Conservation (phyloP, 2,329 filamentous ascomycete species). For the Paraconiothyrium sp. region DNA sequence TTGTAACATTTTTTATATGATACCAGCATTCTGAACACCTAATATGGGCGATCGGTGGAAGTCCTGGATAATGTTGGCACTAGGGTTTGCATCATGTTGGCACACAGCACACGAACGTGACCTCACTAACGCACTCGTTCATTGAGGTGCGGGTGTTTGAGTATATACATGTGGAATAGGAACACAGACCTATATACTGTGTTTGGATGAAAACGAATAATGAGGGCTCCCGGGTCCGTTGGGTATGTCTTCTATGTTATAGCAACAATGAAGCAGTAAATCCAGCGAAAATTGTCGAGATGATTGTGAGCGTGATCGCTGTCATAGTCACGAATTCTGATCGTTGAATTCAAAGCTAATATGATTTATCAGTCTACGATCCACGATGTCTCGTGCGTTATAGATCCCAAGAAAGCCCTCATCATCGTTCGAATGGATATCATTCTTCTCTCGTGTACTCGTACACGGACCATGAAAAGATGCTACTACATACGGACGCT, state of each 20-base stretch:
- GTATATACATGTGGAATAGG: background rate
- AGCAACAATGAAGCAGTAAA: constrained; percentile 20
- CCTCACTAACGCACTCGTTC: too few relatives aligned
- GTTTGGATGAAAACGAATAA: background rate
- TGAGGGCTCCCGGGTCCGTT: background rate
- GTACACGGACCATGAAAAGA: background rate
- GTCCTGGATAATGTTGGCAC: constrained; percentile 8
- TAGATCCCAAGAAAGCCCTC: background rate
- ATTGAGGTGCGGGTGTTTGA: background rate
- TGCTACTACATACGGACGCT: background rate
- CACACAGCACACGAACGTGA: background rate
- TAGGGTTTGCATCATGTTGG: background rate
- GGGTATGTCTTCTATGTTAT: constrained; percentile 15
- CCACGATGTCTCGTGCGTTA: background rate
- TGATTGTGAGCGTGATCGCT: background rate
- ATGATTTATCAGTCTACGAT: background rate
- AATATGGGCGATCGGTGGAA: constrained; percentile 1
- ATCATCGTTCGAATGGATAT: background rate
- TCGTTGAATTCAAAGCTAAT: background rate
- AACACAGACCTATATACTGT: background rate
- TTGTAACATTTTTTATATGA: background rate
- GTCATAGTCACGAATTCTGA: background rate
- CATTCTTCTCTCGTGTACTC: constrained; percentile 3
- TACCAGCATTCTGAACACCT: constrained; percentile 3
- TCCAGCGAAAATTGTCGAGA: background rate